Percentiles rank a stretch among this genome's conserved stretches.
phyloP scores from a whole-genome alignment of 768 basidiomycete species.

The Suillus fuscotomentosus region DNA sequence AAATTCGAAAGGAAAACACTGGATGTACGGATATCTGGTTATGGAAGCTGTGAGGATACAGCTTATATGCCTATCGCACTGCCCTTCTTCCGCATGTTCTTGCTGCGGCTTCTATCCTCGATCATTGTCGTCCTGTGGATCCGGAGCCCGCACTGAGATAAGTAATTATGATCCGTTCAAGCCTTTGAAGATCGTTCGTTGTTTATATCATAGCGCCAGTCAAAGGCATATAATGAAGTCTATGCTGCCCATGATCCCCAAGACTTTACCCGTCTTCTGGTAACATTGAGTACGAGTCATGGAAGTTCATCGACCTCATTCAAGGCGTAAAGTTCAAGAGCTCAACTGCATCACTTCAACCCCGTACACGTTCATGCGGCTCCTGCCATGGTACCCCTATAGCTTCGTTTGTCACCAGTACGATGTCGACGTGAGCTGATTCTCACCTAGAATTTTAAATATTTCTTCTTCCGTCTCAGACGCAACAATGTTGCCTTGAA shows the following conservation, averaged over 20 bases:
- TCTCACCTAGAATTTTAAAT: conserved; percentile 63
- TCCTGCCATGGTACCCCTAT: conserved; percentile 77
- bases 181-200: neutral
- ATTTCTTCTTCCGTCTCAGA: conserved; percentile 88
- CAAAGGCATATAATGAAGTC: neutral
- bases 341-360: neutral
- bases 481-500: conserved; percentile 63
- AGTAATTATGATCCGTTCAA: neutral
- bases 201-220: neutral
- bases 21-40: neutral
- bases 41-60: neutral
- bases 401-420: conserved; percentile 3
- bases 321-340: neutral
- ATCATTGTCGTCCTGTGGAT: neutral
- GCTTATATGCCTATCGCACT: neutral
- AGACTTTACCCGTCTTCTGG: neutral
- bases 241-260: neutral
- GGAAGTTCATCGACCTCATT: conserved; percentile 37
- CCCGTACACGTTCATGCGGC: conserved; percentile 69
- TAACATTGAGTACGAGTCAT: neutral
- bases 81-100: neutral
- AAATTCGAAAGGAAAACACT: neutral
- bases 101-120: neutral
- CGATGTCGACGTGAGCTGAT: neutral
- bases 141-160: neutral